Evolutionary conservation across 2,329 filamentous ascomycete genomes (phyloP).

Genomic region (Stemphylium lycopersici): DNA sequence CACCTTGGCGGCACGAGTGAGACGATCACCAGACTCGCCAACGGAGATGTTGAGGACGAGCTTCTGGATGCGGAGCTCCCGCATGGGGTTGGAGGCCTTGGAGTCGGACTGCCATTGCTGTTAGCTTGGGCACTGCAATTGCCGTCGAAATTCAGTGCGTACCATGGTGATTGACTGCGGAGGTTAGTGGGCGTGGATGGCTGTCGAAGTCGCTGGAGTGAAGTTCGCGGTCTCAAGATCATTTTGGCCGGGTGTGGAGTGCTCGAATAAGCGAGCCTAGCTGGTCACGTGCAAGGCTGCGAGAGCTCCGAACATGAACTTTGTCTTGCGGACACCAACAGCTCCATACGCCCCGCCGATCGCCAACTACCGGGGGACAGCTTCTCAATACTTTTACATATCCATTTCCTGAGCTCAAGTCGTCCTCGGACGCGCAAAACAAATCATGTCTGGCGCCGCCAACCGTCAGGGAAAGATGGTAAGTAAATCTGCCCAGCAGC

Average conservation of each 20-base stretch:
- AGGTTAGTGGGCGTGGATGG: constrained; percentile 44
- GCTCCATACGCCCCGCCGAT: constrained; percentile 34
- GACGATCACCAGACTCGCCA: constrained; percentile 99
- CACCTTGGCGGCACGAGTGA: constrained; percentile 99
- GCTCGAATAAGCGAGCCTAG: constrained; percentile 22
- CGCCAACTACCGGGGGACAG: constrained; percentile 24
- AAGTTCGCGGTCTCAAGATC: constrained; percentile 23
- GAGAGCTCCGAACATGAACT: constrained; percentile 27
- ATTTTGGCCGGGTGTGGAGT: constrained; percentile 33
- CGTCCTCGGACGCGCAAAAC: constrained; percentile 52
- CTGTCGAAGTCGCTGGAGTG: constrained; percentile 39
- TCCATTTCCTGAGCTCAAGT: constrained; percentile 32
- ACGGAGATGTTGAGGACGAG: constrained; percentile 99
- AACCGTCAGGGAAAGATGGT: constrained; percentile 99
- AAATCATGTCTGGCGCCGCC: constrained; percentile 52
- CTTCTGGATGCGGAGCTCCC: constrained; percentile 99
- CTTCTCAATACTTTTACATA: constrained; percentile 4
- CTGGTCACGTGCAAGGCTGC: constrained; percentile 19
- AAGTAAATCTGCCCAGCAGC: constrained; percentile 57
- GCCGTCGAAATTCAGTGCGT: constrained; percentile 20
- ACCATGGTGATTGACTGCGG: constrained; percentile 50
- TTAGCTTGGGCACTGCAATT: constrained; percentile 29
- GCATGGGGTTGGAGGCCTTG: constrained; percentile 97
- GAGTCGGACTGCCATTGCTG: constrained; percentile 42
- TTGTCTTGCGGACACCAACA: constrained; percentile 22